A percentile compares a stretch with the other conserved stretches of the same genome.
Evolutionary conservation across 768 basidiomycete genomes (phyloP).

Genomic region (Infundibulicybe gibba): DNA sequence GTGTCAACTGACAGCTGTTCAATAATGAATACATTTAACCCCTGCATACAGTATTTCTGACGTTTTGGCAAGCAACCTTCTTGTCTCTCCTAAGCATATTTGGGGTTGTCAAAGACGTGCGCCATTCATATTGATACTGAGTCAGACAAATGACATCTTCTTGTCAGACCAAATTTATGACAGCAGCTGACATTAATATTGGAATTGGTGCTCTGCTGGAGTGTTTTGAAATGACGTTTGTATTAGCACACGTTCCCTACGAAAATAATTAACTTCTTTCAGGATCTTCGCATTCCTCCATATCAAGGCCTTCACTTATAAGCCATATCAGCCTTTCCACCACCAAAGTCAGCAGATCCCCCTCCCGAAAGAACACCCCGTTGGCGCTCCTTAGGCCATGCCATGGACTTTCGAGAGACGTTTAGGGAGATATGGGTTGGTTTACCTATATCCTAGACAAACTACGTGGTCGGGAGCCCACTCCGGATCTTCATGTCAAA

Average conservation of each 20-base stretch:
- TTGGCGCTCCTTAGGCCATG: slow-evolving; percentile 55
- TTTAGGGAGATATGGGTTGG: slow-evolving; percentile 58
- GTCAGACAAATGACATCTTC: background rate
- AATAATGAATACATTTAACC: background rate
- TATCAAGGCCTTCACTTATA: slow-evolving; percentile 70
- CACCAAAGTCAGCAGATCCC: slow-evolving; percentile 21
- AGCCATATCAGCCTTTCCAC: slow-evolving; percentile 44
- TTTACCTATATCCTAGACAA: slow-evolving; percentile 53
- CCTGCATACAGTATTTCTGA: slow-evolving; percentile 55
- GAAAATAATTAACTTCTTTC: slow-evolving; percentile 8
- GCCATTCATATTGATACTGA: background rate
- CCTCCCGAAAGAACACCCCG: slow-evolving; percentile 44
- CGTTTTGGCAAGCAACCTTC: slow-evolving; percentile 72
- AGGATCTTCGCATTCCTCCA: slow-evolving; percentile 70
- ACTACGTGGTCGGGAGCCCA: slow-evolving; percentile 52
- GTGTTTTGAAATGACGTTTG: slow-evolving; percentile 75
- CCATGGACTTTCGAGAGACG: slow-evolving; percentile 69
- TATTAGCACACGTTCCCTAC: background rate
- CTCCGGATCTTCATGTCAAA: slow-evolving; percentile 37
- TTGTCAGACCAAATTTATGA: slow-evolving; percentile 60
- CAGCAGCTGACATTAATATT: slow-evolving; percentile 68
- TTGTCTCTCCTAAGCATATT: slow-evolving; percentile 54
- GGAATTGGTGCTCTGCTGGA: slow-evolving; percentile 66
- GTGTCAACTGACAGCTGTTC: slow-evolving; percentile 11
- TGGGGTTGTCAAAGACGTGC: slow-evolving; percentile 60